phyloP scores from a whole-genome alignment of 1,139 yeast genomes.

The Debaryomyces fabryi region DNA sequence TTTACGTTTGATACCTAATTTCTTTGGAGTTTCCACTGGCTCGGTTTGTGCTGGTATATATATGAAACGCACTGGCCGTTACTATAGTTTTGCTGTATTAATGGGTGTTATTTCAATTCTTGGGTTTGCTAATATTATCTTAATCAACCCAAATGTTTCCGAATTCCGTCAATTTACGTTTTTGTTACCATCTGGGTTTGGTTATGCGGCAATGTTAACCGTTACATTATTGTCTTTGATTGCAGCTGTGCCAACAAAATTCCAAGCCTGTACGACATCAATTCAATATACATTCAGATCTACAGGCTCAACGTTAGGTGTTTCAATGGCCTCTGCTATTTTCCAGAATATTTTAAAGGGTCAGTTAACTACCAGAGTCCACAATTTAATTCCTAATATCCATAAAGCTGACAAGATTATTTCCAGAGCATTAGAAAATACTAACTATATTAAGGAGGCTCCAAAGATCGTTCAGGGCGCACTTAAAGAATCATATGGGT shows the following conservation, averaged over 20 bases:
- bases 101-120: slow-evolving; percentile 48
- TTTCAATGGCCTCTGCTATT: slow-evolving; percentile 66
- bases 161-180: slow-evolving; percentile 35
- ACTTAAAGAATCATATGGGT: slow-evolving; percentile 49
- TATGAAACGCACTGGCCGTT: slow-evolving; percentile 71
- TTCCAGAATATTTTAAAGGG: slow-evolving; percentile 46
- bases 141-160: slow-evolving; percentile 47
- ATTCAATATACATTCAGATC: slow-evolving; percentile 77
- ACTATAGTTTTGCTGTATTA: slow-evolving; percentile 51
- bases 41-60: slow-evolving; percentile 70
- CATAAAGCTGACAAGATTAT: slow-evolving; percentile 47
- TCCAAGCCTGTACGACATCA: slow-evolving; percentile 74
- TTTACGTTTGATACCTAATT: slow-evolving; percentile 62
- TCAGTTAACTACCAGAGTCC: slow-evolving; percentile 23
- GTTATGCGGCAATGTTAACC: slow-evolving; percentile 63
- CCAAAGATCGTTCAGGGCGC: slow-evolving; percentile 52
- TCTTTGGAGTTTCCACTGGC: slow-evolving; percentile 69
- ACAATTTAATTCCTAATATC: slow-evolving; percentile 30
- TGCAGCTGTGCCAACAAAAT: slow-evolving; percentile 60
- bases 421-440: slow-evolving; percentile 53
- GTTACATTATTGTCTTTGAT: slow-evolving; percentile 69
- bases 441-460: slow-evolving; percentile 55
- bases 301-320: slow-evolving; percentile 74
- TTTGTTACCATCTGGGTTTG: slow-evolving; percentile 54
- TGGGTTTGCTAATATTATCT: slow-evolving; percentile 47